Base-by-base conservation (phyloP, 2,329 filamentous ascomycete species). In the Lachnellula cervina region DNA sequence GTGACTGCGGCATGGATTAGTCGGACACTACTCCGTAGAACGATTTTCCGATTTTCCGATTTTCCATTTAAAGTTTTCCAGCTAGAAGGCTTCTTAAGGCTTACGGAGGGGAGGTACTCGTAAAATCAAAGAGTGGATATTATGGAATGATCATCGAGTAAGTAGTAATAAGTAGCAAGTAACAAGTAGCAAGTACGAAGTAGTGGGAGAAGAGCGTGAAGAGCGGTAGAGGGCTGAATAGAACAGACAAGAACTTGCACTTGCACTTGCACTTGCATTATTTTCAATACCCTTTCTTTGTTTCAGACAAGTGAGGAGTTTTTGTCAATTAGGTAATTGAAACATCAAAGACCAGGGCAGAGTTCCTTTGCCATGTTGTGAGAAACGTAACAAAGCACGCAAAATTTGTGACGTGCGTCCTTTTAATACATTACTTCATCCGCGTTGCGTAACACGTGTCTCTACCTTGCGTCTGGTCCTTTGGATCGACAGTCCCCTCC, bases 81-180 rank as follows among this genome's bases (percentile, higher is more conserved):
- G 14, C 21, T 37, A 23, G 37, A 38, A 32, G 28, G 19, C n/a
- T 44, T 37, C 8, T 49, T 19, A 7, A 25, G 16, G 37, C 38
- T 21, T 13, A 16, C n/a, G n/a, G n/a, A n/a, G n/a, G n/a, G n/a
- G n/a, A n/a, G n/a, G n/a, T n/a, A n/a, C n/a, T n/a, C n/a, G n/a
- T n/a, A n/a, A 38, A 21, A 21, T 21, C 16, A 42, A 16, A 28
- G 49, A 32, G 57, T 63, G 61, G 61, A 61, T 63, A 52, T 57
- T 40, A 40, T 63, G 57, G 61, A 63, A 53, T 63, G 60, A 63
- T 61, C 19, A 34, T 61, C 59, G 57, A 60, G 59, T 59, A 60
- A 61, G 28, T 32, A 9, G 2, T 34, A 11, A 7, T 35, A 37
- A 53, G 35, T 38, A 11, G 35, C 35, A 38, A 38, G 35, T 34